Base-by-base conservation (phyloP, 2,329 filamentous ascomycete genomes). In the Acephala macrosclerotiorum region DNA sequence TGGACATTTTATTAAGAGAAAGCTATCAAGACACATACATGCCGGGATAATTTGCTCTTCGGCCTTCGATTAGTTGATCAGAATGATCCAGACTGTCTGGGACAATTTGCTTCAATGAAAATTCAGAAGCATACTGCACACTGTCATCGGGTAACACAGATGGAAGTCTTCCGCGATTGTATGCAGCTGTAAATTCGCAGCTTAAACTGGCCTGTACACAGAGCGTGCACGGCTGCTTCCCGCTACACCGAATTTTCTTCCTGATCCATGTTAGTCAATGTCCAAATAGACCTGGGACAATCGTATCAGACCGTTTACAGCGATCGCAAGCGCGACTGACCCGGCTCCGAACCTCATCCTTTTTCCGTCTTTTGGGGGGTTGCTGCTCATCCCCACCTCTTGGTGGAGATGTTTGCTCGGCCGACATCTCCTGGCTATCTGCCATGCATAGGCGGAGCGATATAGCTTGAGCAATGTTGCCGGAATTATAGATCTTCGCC, bases 181-280 rank as follows among this genome's bases (percentile, higher is more conserved):
- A 86, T 0, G 79, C 77, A 22, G 83, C 82, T 26, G 81, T 80
- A 68, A 83, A 86, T 20, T 82, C 81, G 73, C 84, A 86, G 16
- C 68, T 67, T 7, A 71, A 68, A 29, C 71, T 74, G 20, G 74
- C 72, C 38, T 35, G 66, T 40, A 68, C 70, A 66, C 80, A 82
- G 1, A 78, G 70, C 12, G 71, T 67, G 62, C 80, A 82, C 2
- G 80, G 80, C 36, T 77, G 72, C 22, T 75, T 77, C 5, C 80
- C 80, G 40, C 73, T 77, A 67, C 80, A 82, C 59, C 77, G 75
- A 58, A 78, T 77, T 71, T 82, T 81, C 58, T 78, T 76, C 57
- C 76, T 78, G 58, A 11, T 47, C 22, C 18, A 60, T 5, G 36
- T 64, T 16, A 55, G 36, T 26, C 60, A 25, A 26, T 20, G n/a